Percentiles rank a stretch among this genome's conserved stretches.
Evolutionary conservation across 2,329 filamentous ascomycete species (phyloP).

Genomic region (Talaromyces marneffei): DNA sequence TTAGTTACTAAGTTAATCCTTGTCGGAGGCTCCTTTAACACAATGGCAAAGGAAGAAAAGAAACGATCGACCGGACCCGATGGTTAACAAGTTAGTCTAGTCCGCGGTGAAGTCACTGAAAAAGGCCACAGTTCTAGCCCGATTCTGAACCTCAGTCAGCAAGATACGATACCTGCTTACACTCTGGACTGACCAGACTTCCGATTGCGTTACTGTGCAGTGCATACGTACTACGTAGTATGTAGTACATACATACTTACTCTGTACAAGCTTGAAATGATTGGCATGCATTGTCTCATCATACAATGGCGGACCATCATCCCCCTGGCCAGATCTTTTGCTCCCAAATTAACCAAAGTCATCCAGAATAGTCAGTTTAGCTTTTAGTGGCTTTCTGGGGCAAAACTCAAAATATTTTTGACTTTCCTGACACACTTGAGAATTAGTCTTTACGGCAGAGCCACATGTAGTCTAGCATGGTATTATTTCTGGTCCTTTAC

Average conservation of each 20-base stretch:
- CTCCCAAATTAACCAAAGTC: background rate
- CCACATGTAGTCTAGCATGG: background rate
- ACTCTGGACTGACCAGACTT: background rate
- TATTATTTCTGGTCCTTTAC: background rate
- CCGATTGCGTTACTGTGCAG: background rate
- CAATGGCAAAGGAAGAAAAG: background rate
- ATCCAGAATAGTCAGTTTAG: background rate
- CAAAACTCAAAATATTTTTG: conserved; percentile 1
- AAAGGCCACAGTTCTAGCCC: background rate
- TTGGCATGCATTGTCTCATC: background rate
- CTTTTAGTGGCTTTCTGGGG: conserved; percentile 5
- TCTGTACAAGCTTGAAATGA: background rate
- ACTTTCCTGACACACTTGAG: background rate
- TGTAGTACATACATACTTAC: background rate
- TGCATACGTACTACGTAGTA: background rate
- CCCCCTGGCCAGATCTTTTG: background rate
- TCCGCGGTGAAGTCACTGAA: background rate
- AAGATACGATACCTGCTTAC: background rate
- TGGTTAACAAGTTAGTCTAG: background rate
- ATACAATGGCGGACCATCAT: too few relatives aligned
- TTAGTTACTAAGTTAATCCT: too few relatives aligned
- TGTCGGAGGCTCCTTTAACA: background rate
- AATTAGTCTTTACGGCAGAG: background rate
- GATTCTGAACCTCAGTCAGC: background rate
- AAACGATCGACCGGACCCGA: background rate